Conservation (phyloP, 805 yeast genomes). For the Candida broadrunensis region DNA sequence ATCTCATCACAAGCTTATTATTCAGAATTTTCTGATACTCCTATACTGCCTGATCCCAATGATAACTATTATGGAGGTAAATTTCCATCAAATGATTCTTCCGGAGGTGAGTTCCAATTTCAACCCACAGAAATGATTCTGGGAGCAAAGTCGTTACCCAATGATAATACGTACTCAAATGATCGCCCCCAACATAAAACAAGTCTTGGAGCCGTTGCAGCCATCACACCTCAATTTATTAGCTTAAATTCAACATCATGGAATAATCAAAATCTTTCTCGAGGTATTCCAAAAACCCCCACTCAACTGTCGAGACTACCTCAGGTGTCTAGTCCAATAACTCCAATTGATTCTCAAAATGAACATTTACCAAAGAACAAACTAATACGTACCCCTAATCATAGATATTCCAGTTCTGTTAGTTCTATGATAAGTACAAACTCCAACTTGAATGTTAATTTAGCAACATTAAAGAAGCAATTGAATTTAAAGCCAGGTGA, state of each 20-base stretch:
- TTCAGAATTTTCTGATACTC: too few species aligned
- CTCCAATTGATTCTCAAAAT: background rate
- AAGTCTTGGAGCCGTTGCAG: background rate
- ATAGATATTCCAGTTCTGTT: conserved; percentile 26
- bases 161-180: background rate
- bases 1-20: too few species aligned
- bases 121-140: too few species aligned
- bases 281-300: background rate
- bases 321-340: background rate
- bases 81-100: too few species aligned
- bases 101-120: too few species aligned
- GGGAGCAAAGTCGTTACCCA: too few species aligned
- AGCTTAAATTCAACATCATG: background rate
- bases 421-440: conserved; percentile 32
- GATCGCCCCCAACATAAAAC: background rate
- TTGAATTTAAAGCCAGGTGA: conserved; percentile 42
- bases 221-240: background rate
- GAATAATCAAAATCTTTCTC: background rate
- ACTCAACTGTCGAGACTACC: conserved; percentile 1
- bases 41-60: too few species aligned
- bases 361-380: background rate
- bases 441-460: conserved; percentile 33
- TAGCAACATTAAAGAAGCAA: conserved; percentile 34
- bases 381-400: conserved; percentile 3
- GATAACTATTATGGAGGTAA: too few species aligned